These are phyloP conservation scores for Hypoxylon subgilvum DNA, from an alignment of 495 filamentous ascomycete species.

Conservation along the genomic window DNA sequence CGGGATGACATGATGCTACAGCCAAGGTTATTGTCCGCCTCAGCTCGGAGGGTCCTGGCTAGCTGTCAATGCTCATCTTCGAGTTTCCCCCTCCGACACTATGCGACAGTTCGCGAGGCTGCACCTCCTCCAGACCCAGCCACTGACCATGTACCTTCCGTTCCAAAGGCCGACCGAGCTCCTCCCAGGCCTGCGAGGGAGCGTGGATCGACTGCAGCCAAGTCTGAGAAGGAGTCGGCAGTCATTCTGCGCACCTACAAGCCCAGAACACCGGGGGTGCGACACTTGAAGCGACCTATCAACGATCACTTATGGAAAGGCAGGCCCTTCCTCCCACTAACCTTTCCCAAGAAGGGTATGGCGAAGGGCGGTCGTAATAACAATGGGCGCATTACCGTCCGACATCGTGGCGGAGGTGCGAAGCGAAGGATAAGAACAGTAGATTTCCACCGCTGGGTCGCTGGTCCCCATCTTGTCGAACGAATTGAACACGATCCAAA, in stretches of 20 bases:
- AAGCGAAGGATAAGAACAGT: slow-evolving; percentile 90
- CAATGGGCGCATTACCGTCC: slow-evolving; percentile 79
- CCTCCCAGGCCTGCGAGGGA: slow-evolving; percentile 28
- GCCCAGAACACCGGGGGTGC: slow-evolving; percentile 89
- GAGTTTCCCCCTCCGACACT: slow-evolving; percentile 53
- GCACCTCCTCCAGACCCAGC: slow-evolving; percentile 41
- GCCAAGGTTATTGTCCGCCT: slow-evolving; percentile 63
- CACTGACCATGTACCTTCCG: slow-evolving; percentile 47
- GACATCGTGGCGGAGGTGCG: slow-evolving; percentile 88
- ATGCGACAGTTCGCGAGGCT: slow-evolving; percentile 60
- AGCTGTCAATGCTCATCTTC: slow-evolving; percentile 53
- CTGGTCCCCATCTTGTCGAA: slow-evolving; percentile 85
- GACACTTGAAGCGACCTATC: slow-evolving; percentile 87
- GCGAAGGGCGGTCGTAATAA: slow-evolving; percentile 92
- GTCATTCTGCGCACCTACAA: slow-evolving; percentile 81
- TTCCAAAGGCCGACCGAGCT: slow-evolving; percentile 38
- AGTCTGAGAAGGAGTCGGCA: slow-evolving; percentile 43
- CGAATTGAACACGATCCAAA: slow-evolving; percentile 96
- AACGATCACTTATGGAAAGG: slow-evolving; percentile 98
- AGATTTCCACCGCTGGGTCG: slow-evolving; percentile 76
- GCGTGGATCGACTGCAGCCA: slow-evolving; percentile 8
- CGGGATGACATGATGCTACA: slow-evolving; percentile 63
- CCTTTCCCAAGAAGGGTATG: slow-evolving; percentile 87
- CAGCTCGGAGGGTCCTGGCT: slow-evolving; percentile 50
- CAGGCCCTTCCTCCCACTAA: slow-evolving; percentile 79